Evolutionary conservation across 108 stramenopile species (phyloP), one percentile per base, ranked within the genome.

Genomic region (Nannochloropsis salina): DNA sequence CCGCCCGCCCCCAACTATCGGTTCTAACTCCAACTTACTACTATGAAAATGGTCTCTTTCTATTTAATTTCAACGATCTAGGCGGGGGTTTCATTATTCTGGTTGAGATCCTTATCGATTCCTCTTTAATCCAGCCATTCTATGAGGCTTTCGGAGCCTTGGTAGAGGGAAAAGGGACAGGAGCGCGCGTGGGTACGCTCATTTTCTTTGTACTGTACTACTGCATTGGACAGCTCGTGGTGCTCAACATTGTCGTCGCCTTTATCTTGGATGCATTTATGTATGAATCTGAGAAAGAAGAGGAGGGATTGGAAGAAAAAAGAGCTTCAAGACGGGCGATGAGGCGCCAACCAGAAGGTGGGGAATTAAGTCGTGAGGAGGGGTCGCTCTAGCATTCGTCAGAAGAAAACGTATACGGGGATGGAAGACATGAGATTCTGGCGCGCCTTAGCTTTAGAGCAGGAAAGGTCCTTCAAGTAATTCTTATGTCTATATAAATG

Each of bases 241-340:
- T 74, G 61, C n/a, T 74, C 15, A 74, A 74, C 8, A 74, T 74
- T 6, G 61, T 74, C 20, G 61, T 74, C 2, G 15, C 20, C n/a
- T 74, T 74, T 8, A 74, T 74, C n/a, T 74, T 74, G 61, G 61
- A 74, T 6, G 61, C 61, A 74, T 74, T 74, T 74, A n/a, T 74
- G 61, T 74, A 74, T 8, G 31, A 31, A 31, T 31, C 31, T 31
- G 61, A 74, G 8, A 74, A 8, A n/a, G 20, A 74, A 6, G 61
- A 74, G 8, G 61, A 74, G 4, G n/a, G n/a, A 74, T 4, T 74
- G 61, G 61, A 74, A n/a, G 61, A 74, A 74, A 74, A 74, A 31
- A 31, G 31, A 31, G 31, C 31, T 31, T 31, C 31, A 31, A 31
- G 31, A 31, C 31, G 31, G 31, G 31, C 31, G 31, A 31, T 31